Evolutionary conservation across 1,284 basidiomycete genomes (phyloP), one percentile per base, ranked within the genome.

Genomic region (Fomitiporia mediterranea): DNA sequence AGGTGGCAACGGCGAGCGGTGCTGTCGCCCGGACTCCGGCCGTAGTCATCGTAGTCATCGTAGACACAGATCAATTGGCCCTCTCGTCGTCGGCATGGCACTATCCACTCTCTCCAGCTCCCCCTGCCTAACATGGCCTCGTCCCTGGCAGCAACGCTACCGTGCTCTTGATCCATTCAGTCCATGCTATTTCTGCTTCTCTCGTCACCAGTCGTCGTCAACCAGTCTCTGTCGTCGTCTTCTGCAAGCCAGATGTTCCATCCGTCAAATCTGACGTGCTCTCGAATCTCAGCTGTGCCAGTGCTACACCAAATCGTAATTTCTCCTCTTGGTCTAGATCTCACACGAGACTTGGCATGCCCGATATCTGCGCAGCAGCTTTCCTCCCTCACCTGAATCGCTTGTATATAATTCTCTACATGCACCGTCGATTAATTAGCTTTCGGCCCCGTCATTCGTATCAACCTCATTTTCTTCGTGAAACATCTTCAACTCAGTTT

Each of bases 1-100:
- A 51, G 63, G 61, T 65, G 67, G 64, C 37, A 50, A 50, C 48
- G 64, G 52, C 60, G 65, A 64, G 62, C 68, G 40, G 58, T 56
- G 69, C 28, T 61, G 62, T 60, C 61, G 65, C 64, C 64, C 67
- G 63, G 67, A 61, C 62, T 68, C 66, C 61, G 65, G 63, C 64
- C 57, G 56, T 54, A 59, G 59, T 56, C 51, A 32, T 47, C 28
- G 21, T 46, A 13, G 25, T 28, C 19, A 15, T 9, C n/a, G 23
- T 21, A n/a, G n/a, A n/a, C n/a, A 46, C 25, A 19, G 25, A 46
- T 46, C 44, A 46, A 46, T 46, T 46, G 44, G 44, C 44, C 21
- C 15, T 9, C 8, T n/a, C 46, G 11, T 5, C 51, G 63, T 64
- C 63, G 63, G 62, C 63, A 64, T 50, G 48, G 37, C 48, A 50